Evolutionary conservation across 176 grass and related monocot genomes (phyloP).

Genomic region (Leersia perrieri): DNA sequence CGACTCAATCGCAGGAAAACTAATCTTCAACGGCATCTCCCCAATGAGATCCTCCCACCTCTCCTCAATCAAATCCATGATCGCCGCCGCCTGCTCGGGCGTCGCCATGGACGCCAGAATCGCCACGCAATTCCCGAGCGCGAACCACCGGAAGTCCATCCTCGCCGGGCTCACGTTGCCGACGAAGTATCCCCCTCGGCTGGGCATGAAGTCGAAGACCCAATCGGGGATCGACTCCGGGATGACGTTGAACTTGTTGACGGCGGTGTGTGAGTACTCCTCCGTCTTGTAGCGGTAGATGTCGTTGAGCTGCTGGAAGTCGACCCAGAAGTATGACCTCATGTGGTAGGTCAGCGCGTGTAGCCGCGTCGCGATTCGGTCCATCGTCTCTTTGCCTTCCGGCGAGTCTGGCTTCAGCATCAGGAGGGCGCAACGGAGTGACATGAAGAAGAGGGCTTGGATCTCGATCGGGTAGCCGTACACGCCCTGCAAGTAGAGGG

Average conservation of each 20-base stretch:
- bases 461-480: conserved; percentile 97
- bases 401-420: conserved; percentile 64
- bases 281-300: conserved; percentile 90
- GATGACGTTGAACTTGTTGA: conserved; percentile 99
- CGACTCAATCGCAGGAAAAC: conserved; percentile 71
- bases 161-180: conserved; percentile 89
- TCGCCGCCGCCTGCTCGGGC: conserved; percentile 73
- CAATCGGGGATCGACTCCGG: conserved; percentile 97
- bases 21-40: conserved; percentile 93
- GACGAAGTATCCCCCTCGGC: conserved; percentile 79
- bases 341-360: conserved; percentile 91
- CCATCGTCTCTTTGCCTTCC: conserved; percentile 77
- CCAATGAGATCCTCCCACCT: conserved; percentile 86
- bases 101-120: conserved; percentile 86
- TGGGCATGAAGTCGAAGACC: conserved; percentile 94
- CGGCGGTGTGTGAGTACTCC: conserved; percentile 98
- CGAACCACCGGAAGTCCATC: conserved; percentile 99
- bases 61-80: conserved; percentile 95
- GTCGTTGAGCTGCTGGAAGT: conserved; percentile 82
- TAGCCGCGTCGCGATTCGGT: conserved; percentile 70
- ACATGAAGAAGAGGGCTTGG: conserved; percentile 92
- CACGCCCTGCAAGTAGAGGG: too few relatives aligned
- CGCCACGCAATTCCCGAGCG: conserved; percentile 78
- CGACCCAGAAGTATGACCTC: conserved; percentile 91
- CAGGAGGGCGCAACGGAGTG: conserved; percentile 67